phyloP scores from a whole-genome alignment of 768 basidiomycete species.

The Clitopilus passeckerianus region DNA sequence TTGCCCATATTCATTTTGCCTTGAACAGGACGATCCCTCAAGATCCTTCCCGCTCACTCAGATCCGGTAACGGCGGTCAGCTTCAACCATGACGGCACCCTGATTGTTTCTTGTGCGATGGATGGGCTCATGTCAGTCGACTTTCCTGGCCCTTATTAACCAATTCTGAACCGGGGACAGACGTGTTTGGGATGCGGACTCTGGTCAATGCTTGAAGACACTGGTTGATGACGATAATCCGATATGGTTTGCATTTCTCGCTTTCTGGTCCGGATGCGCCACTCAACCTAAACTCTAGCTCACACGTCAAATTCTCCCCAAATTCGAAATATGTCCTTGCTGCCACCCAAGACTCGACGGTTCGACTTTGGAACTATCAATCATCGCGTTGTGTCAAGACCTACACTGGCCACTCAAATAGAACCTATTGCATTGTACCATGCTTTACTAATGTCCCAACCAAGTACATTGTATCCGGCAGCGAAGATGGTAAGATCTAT shows the following conservation, averaged over 20 bases:
- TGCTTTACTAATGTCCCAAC: slow-evolving; percentile 58
- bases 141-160: neutral
- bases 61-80: slow-evolving; percentile 94
- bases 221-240: slow-evolving; percentile 96
- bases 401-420: slow-evolving; percentile 81
- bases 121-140: slow-evolving; percentile 87
- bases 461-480: slow-evolving; percentile 80
- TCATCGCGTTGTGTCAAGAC: slow-evolving; percentile 90
- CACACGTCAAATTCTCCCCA: slow-evolving; percentile 87
- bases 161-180: slow-evolving; percentile 34
- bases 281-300: slow-evolving; percentile 36
- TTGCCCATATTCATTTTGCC: neutral
- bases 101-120: slow-evolving; percentile 93
- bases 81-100: slow-evolving; percentile 93
- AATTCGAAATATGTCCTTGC: slow-evolving; percentile 88
- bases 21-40: slow-evolving; percentile 68
- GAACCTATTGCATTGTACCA: slow-evolving; percentile 75
- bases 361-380: slow-evolving; percentile 93
- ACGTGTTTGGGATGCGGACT: slow-evolving; percentile 96
- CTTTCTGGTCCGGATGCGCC: slow-evolving; percentile 1
- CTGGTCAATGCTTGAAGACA: slow-evolving; percentile 97
- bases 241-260: slow-evolving; percentile 54
- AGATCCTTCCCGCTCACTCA: slow-evolving; percentile 91
- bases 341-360: slow-evolving; percentile 90
- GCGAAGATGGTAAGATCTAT: slow-evolving; percentile 85